A percentile compares a stretch with the other conserved stretches of the same genome.
Evolutionary conservation across 2,329 filamentous ascomycete species (phyloP).

Genomic region (Pseudogymnoascus sp.): DNA sequence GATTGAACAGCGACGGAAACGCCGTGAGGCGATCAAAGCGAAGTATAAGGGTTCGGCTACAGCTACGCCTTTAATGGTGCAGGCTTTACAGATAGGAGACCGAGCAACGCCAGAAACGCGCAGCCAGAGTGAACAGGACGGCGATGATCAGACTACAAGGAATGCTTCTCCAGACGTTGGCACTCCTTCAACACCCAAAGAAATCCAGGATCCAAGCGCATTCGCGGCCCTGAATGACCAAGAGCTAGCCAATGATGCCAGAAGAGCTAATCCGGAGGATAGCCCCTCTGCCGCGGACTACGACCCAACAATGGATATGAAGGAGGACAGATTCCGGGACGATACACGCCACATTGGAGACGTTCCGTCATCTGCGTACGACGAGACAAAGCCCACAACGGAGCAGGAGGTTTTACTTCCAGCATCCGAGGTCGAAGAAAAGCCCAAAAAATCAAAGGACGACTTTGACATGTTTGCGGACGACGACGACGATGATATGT

Average conservation of each 20-base stretch:
- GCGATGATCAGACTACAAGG: conserved; percentile 17
- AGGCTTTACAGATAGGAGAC: conserved; percentile 39
- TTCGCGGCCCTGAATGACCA: conserved; percentile 61
- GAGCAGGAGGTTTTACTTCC: conserved; percentile 45
- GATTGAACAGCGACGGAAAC: conserved; percentile 76
- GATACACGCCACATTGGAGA: conserved; percentile 55
- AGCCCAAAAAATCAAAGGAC: conserved; percentile 44
- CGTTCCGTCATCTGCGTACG: conserved; percentile 47
- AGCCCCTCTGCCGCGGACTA: conserved; percentile 90
- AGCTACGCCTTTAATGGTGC: conserved; percentile 65
- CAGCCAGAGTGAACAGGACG: conserved; percentile 17
- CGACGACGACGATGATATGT: conserved; percentile 62
- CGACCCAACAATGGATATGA: conserved; percentile 81
- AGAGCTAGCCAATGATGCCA: conserved; percentile 53
- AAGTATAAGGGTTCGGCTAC: conserved; percentile 67
- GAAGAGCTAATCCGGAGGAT: conserved; percentile 45
- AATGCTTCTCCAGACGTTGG: conserved; percentile 30
- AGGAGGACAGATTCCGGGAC: conserved; percentile 69
- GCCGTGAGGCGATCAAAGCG: conserved; percentile 76
- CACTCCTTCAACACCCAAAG: conserved; percentile 29
- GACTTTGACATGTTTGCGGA: conserved; percentile 89
- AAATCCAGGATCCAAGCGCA: conserved; percentile 28
- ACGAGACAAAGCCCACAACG: conserved; percentile 47
- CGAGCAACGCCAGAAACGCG: conserved; percentile 27
- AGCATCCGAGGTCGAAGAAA: conserved; percentile 25